Percentiles rank a stretch among this genome's conserved stretches.
Evolutionary conservation across 2,329 filamentous ascomycete genomes (phyloP).

Genomic region (Sarocladium kiliense): DNA sequence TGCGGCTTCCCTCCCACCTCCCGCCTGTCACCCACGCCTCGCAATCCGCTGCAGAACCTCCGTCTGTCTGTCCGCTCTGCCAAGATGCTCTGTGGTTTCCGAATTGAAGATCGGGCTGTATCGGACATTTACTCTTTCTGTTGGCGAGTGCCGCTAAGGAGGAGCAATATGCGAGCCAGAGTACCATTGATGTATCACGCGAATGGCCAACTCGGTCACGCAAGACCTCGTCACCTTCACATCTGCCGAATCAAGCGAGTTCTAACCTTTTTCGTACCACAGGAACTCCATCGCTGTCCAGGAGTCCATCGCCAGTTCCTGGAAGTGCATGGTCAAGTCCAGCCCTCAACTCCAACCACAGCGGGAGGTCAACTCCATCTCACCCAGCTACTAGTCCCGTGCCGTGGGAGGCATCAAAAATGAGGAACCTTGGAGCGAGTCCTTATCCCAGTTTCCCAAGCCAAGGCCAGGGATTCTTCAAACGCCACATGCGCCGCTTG

Average conservation of each 20-base stretch:
- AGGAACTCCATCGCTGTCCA: slow-evolving; percentile 67
- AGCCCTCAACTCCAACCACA: slow-evolving; percentile 62
- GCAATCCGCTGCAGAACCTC: too few species aligned
- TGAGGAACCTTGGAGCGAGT: slow-evolving; percentile 66
- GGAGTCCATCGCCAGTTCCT: slow-evolving; percentile 79
- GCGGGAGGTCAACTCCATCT: slow-evolving; percentile 63
- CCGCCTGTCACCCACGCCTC: too few species aligned
- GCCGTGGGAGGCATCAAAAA: slow-evolving; percentile 79
- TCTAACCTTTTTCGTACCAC: slow-evolving; percentile 23
- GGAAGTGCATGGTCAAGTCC: slow-evolving; percentile 88
- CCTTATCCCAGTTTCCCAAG: slow-evolving; percentile 76
- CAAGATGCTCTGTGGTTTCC: too few species aligned
- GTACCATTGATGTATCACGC: not conserved
- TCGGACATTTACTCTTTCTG: too few species aligned
- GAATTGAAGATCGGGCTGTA: too few species aligned
- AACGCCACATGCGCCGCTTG: slow-evolving; percentile 73
- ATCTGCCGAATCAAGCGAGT: slow-evolving; percentile 5
- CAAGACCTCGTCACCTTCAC: not conserved
- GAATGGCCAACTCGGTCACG: not conserved
- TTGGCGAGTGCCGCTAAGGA: not conserved
- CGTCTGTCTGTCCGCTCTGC: too few species aligned
- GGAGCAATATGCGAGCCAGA: too few species aligned
- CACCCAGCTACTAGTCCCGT: slow-evolving; percentile 53
- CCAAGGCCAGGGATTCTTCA: slow-evolving; percentile 82
- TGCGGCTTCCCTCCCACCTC: not conserved